Conservation (phyloP, 2,329 filamentous ascomycete species). For the Neonectria hederae region DNA sequence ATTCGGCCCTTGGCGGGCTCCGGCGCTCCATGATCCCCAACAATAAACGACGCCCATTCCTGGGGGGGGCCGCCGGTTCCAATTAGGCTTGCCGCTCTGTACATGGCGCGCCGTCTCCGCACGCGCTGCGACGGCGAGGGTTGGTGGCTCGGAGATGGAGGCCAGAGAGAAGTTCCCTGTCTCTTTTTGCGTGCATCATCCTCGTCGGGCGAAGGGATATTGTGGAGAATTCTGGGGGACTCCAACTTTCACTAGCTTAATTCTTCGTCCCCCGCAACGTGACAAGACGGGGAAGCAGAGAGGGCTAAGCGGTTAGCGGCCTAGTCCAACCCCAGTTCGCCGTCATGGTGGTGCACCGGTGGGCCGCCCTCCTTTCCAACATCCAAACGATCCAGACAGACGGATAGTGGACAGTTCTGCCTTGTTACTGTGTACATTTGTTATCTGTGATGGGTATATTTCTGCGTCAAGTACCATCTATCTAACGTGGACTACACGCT, state of each 20-base stretch:
- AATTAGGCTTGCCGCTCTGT: constrained; percentile 18
- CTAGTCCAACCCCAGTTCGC: constrained; percentile 10
- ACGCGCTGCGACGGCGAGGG: constrained; percentile 30
- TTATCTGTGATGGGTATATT: background rate
- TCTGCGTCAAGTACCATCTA: background rate
- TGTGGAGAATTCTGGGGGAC: constrained; percentile 41
- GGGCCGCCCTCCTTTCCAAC: constrained; percentile 11
- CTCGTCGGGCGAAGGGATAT: constrained; percentile 40
- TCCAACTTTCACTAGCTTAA: constrained; percentile 34
- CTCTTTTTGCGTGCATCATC: background rate
- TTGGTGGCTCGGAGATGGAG: background rate
- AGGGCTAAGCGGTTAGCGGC: background rate
- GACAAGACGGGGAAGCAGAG: constrained; percentile 26
- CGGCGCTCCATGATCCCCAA: constrained; percentile 18
- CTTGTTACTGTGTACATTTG: too few relatives aligned
- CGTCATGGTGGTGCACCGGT: background rate
- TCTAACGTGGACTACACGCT: constrained; percentile 5
- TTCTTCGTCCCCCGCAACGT: constrained; percentile 38
- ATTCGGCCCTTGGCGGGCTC: background rate
- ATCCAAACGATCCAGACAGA: background rate
- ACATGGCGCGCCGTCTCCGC: constrained; percentile 20
- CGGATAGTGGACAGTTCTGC: background rate
- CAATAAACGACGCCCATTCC: constrained; percentile 9
- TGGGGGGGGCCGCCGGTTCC: constrained; percentile 15
- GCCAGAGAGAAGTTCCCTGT: too few relatives aligned